These are phyloP conservation scores for Sporisorium iseilematis-ciliati DNA, from an alignment of 1,284 basidiomycete species.

Conservation along the genomic window DNA sequence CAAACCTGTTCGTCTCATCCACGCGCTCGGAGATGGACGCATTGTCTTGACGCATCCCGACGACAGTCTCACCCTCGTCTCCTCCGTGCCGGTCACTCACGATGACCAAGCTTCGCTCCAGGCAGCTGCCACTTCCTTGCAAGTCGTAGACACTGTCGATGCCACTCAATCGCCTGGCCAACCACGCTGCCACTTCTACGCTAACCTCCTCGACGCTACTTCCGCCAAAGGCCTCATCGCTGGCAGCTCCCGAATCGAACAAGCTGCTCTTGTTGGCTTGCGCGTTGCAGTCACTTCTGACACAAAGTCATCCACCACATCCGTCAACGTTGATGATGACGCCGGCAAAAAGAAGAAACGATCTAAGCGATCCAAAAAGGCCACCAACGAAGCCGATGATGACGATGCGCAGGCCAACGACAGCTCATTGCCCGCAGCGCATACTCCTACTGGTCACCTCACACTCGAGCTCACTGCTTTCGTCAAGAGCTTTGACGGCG, in stretches of 20 bases:
- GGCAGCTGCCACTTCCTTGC: constrained; percentile 15
- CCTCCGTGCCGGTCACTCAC: constrained; percentile 15
- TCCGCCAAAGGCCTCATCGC: constrained; percentile 33
- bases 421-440: constrained; percentile 4
- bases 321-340: constrained; percentile 7
- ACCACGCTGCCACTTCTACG: constrained; percentile 33
- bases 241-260: constrained; percentile 27
- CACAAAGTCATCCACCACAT: constrained; percentile 1
- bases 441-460: constrained; percentile 15
- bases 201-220: constrained; percentile 35
- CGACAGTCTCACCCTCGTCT: constrained; percentile 39
- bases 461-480: constrained; percentile 35
- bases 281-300: constrained; percentile 37
- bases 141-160: constrained; percentile 21
- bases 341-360: constrained; percentile 43
- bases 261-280: constrained; percentile 34
- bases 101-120: constrained; percentile 34
- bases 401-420: constrained; percentile 3
- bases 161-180: constrained; percentile 10
- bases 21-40: constrained; percentile 40
- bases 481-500: constrained; percentile 39
- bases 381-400: constrained; percentile 10
- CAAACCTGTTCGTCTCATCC: constrained; percentile 35
- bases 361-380: constrained; percentile 38
- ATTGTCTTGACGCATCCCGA: constrained; percentile 38